Conservation (phyloP, 192 early-diverging fungal species). For the Coemansia sp. region DNA sequence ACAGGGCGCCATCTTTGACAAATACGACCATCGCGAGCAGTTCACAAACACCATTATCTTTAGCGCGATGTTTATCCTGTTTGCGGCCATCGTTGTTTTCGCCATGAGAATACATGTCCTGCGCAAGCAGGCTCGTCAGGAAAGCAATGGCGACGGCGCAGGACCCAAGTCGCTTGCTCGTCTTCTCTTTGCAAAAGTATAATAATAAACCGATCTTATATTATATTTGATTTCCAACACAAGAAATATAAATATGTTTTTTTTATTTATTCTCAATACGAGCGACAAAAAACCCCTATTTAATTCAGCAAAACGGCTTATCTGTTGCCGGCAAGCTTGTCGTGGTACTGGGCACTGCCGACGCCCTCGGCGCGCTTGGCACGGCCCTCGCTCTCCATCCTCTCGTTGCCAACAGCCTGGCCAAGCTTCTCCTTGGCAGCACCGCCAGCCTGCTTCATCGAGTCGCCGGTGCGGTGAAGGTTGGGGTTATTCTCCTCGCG, state of each 20-base stretch:
- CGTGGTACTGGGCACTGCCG: slow-evolving; percentile 7
- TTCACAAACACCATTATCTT: slow-evolving; percentile 49
- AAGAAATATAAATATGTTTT: neutral
- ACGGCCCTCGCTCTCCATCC: slow-evolving; percentile 17
- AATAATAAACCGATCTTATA: too few species aligned
- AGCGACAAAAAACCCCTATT: neutral
- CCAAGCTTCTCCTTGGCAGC: slow-evolving; percentile 24
- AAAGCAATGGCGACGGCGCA: neutral
- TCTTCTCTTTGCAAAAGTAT: too few species aligned
- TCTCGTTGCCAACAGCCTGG: slow-evolving; percentile 17
- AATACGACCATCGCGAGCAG: slow-evolving; percentile 29
- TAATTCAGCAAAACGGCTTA: neutral
- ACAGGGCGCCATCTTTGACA: slow-evolving; percentile 49
- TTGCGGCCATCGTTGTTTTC: slow-evolving; percentile 21
- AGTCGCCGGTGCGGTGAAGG: slow-evolving; percentile 6
- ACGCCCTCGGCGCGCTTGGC: slow-evolving; percentile 14
- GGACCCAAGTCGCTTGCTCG: too few species aligned
- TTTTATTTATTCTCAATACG: neutral
- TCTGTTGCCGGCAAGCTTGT: slow-evolving; percentile 8
- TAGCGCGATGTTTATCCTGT: slow-evolving; percentile 38
- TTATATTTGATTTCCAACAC: too few species aligned
- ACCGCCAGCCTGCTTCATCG: slow-evolving; percentile 10
- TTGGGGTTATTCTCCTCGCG: slow-evolving; percentile 6
- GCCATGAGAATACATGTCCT: slow-evolving; percentile 21
- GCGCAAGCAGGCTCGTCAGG: slow-evolving; percentile 4